A percentile compares a stretch with the other conserved stretches of the same genome.
Evolutionary conservation across 352 stramenopile species (phyloP).

Genomic region (Phytophthora crassamura): DNA sequence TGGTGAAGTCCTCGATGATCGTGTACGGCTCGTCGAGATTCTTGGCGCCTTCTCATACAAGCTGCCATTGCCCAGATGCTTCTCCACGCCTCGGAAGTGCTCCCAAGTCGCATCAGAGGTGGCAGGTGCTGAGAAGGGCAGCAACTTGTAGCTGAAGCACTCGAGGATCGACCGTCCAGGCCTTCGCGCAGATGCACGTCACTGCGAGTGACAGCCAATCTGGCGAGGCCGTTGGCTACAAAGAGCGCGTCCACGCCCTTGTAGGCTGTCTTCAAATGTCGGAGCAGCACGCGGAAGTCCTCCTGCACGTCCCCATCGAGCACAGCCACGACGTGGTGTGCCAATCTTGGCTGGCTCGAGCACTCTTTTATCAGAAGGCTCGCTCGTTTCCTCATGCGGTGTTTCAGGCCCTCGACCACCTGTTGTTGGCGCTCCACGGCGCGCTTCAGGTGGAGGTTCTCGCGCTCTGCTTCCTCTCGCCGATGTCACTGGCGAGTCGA

Average conservation of each 20-base stretch:
- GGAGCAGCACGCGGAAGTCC: not conserved
- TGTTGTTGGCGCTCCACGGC: not conserved
- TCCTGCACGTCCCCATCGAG: slow-evolving; percentile 1
- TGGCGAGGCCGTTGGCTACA: not conserved
- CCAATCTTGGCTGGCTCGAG: not conserved
- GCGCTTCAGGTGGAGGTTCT: slow-evolving; percentile 1
- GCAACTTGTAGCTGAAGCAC: not conserved
- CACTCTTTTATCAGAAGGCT: slow-evolving; percentile 1
- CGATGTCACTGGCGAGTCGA: not conserved
- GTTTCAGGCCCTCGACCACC: not conserved
- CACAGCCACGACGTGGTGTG: not conserved
- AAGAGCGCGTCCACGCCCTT: slow-evolving; percentile 1
- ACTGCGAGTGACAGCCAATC: not conserved
- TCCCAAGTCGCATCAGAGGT: not conserved
- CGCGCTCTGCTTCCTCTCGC: not conserved
- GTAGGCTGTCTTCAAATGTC: not conserved
- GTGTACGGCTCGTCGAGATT: slow-evolving; percentile 52
- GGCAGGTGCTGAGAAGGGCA: not conserved
- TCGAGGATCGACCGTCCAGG: not conserved
- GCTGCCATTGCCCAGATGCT: not conserved
- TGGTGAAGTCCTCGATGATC: slow-evolving; percentile 60
- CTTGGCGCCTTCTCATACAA: slow-evolving; percentile 38
- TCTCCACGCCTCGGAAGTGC: not conserved
- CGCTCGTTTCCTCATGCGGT: not conserved
- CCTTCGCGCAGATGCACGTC: not conserved